Evolutionary conservation across 345 rosid genomes (phyloP), one percentile per base, ranked within the genome.

Genomic region (Salix udensis): DNA sequence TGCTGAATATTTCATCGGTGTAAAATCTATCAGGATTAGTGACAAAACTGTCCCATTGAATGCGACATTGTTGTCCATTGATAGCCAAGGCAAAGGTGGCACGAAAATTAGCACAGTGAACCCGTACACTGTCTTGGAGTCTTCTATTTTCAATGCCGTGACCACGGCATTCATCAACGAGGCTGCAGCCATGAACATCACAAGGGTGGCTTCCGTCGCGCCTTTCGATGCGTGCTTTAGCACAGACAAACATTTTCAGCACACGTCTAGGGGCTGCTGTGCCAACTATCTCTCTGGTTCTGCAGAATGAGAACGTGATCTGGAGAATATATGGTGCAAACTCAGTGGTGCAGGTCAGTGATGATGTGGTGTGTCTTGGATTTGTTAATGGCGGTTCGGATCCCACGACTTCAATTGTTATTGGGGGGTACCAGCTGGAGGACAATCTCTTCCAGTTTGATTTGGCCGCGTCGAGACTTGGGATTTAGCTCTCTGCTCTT

Each of bases 61-160:
- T 65, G 23, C 67, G 0, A 67, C 82, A 0, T 60, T 76, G 64
- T n/a, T 84, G 19, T 67, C 77, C 23, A 74, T 84, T 16, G 70
- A 74, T 5, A 70, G 61, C 7, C 18, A 62, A 4, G 85, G 87
- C 67, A 50, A 48, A 1, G 88, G 84, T 1, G 97, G 96, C 40
- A 94, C 97, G 19, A 92, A 90, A 77, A 84, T 94, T 78, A 92
- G 94, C 84, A 87, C 94, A 1, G 94, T 91, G 40, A 16, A 90
- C 5, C 93, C 97, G 0, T 91, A 91, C 89, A 91, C 94, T 0
- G 78, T 88, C 46, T 15, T 92, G 62, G 89, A 90, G 66, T 65
- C 82, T 6, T 87, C 97, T 3, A 88, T 92, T 55, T 89, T 30
- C 72, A 81, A 81, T 0, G 87, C 88, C 2, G 85, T 91, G 19